Percentiles rank a stretch among this genome's conserved stretches.
phyloP scores from a whole-genome alignment of 2,329 filamentous ascomycete genomes.

The Graphiopsis chlorocephala region DNA sequence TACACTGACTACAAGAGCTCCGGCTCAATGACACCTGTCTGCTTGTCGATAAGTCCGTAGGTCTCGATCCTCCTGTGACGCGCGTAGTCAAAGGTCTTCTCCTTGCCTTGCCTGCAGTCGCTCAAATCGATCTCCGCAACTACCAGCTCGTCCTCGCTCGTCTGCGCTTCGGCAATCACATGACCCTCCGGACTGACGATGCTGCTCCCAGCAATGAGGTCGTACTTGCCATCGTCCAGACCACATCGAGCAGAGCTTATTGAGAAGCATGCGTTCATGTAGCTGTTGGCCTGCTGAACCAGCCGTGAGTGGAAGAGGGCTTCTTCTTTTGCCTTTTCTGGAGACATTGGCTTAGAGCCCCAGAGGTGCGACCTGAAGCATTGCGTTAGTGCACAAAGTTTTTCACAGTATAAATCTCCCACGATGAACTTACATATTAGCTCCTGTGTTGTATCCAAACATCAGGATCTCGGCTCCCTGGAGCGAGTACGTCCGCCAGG shows the following conservation, averaged over 20 bases:
- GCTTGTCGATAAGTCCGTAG: slow-evolving; percentile 41
- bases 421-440: slow-evolving; percentile 37
- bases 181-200: slow-evolving; percentile 51
- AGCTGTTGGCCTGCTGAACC: slow-evolving; percentile 52
- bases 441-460: slow-evolving; percentile 53
- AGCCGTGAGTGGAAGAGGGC: slow-evolving; percentile 54
- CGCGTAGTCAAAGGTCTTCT: slow-evolving; percentile 47
- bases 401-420: not conserved
- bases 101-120: slow-evolving; percentile 48
- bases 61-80: slow-evolving; percentile 46
- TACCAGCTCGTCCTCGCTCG: slow-evolving; percentile 50
- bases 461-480: slow-evolving; percentile 50
- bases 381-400: not conserved
- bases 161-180: slow-evolving; percentile 50
- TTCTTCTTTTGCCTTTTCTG: slow-evolving; percentile 45
- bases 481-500: slow-evolving; percentile 52
- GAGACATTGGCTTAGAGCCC: slow-evolving; percentile 43
- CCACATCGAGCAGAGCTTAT: slow-evolving; percentile 52
- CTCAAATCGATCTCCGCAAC: slow-evolving; percentile 51
- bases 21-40: slow-evolving; percentile 43
- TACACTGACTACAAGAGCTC: slow-evolving; percentile 28
- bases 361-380: slow-evolving; percentile 39
- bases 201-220: slow-evolving; percentile 49
- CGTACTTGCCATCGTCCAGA: slow-evolving; percentile 50
- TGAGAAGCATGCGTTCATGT: slow-evolving; percentile 53